Base-by-base conservation (phyloP, 345 rosid species). In the Angophora floribunda region DNA sequence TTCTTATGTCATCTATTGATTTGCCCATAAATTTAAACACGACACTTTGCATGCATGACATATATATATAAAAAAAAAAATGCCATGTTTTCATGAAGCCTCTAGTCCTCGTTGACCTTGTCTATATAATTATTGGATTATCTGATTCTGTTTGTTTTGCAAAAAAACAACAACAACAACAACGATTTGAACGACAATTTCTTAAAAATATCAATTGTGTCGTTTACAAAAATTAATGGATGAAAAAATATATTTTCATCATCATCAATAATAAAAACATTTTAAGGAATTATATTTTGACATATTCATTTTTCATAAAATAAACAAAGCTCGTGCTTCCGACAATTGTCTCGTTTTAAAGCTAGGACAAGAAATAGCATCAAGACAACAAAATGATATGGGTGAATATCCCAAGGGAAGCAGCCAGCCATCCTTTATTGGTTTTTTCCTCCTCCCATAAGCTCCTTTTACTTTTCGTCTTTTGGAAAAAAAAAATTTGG, bases 381-480 rank as follows among this genome's bases (percentile, higher is more conserved):
- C 82, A 28, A n/a, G n/a, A 5, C 11, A 28, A 26, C 32, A 85
- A 85, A 85, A 85, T 49, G 21, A 85, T 13, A 41, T 50, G 41
- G 85, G 47, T 14, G 55, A 49, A 85, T 7, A 50, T 85, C 55
- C 52, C 86, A 6, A 85, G 55, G 21, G 32, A 85, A 36, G 41
- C 41, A 36, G 13, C 16, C 22, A 52, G 41, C 86, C 86, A 41
- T 14, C 45, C 86, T 49, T 85, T 51, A 50, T 85, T 4, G 59
- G 41, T 51, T n/a, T 86, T 26, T 59, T 7, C 75, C 75, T 86
- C 52, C 28, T 1, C 63, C 41, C 41, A 36, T 4, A 36, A 9
- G 30, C 78, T 30, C 41, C 45, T n/a, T 87, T 17, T 45, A 51
- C 59, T 30, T 87, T 87, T 87, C 52, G 13, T 87, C 59, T 86